Base-by-base conservation (phyloP, 768 basidiomycete genomes). In the Tylopilus sp. region DNA sequence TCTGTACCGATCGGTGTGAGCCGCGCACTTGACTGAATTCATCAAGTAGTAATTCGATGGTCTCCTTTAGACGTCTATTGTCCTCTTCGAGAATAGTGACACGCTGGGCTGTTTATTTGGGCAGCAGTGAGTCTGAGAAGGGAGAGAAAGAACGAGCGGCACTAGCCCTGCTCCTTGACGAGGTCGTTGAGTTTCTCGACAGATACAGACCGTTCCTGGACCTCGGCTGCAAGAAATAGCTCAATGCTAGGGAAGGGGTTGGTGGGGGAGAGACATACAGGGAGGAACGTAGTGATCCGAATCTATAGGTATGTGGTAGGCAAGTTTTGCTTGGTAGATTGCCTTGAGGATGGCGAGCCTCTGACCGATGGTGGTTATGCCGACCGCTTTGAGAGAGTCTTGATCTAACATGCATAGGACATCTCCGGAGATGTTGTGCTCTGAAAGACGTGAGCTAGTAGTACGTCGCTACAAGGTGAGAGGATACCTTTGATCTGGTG, bases 361-460 rank as follows among this genome's bases (percentile, higher is more conserved):
- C 70, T 98, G 95, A 20, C 97, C 97, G 56, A 98, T 81, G 31
- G 88, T 91, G n/a, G 80, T 65, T 39, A 99, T 80, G 8, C 97
- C 97, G 50, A 98, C 74, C 39, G 88, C 85, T 69, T 89, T 91
- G 57, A 99, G 80, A 2, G 81, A 71, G 21, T 94, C 89, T n/a
- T 83, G 78, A 66, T 93, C 88, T 43, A 98, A 78, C 60, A 88
- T 74, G 56, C 87, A 83, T 7, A 99, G 79, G 2, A 91, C 83
- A 56, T 98, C 94, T 49, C 97, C 97, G 17, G 87, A 86, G 57
- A 99, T 91, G 56, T 82, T 87, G 69, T 99, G 89, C 66, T 94
- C 95, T 95, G 48, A 17, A 33, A 38, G 31, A 21, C 4, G 40
- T 57, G 48, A 53, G 53, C n/a, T 44, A 15, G 3, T 12, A 6